phyloP scores from a whole-genome alignment of 371 early-diverging fungal genomes.

The Syncephalis plumigaleata region DNA sequence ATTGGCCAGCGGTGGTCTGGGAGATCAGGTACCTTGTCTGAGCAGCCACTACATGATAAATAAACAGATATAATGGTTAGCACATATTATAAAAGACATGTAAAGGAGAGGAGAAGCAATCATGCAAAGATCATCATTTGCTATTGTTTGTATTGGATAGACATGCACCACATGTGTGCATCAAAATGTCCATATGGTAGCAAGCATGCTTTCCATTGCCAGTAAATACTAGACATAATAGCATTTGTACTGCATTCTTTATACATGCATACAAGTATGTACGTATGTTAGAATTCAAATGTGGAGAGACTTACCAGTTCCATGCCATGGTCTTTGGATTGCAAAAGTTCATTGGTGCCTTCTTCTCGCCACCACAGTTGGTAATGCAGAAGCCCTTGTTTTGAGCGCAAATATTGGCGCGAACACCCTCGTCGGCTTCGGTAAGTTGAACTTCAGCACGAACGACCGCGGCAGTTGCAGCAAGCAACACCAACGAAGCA shows the following conservation, averaged over 20 bases:
- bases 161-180: no score
- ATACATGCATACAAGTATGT: no score
- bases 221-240: no score
- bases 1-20: background rate
- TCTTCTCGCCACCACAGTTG: background rate
- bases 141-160: no score
- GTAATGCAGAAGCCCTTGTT: background rate
- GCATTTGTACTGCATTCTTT: no score
- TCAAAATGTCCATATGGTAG: no score
- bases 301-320: background rate
- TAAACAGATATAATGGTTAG: no score
- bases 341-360: constrained; percentile 1
- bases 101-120: no score
- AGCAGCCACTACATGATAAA: background rate
- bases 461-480: background rate
- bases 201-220: no score
- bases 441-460: background rate
- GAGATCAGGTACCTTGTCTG: background rate
- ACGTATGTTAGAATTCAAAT: no score
- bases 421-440: background rate
- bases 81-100: no score
- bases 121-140: no score
- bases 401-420: background rate
- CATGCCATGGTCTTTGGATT: background rate
- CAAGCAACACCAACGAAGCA: background rate